Base-by-base conservation (phyloP, 805 yeast species). In the Komagataella ulmi region DNA sequence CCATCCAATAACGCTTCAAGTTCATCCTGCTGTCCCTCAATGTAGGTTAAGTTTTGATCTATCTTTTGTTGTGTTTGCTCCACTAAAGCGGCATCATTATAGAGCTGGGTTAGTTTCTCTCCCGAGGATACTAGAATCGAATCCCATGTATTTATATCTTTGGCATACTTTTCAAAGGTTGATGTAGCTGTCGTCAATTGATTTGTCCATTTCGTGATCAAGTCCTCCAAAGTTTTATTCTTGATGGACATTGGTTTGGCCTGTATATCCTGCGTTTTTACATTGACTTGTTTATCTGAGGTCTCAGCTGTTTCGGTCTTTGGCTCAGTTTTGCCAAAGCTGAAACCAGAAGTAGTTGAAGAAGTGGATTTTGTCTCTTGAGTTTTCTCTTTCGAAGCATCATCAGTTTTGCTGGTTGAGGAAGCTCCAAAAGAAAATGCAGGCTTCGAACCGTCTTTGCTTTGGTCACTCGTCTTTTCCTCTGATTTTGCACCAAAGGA, bases 1-100 rank as follows among this genome's bases (percentile, higher is more conserved):
- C 83, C 83, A 56, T 85, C 85, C 55, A 93, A 75, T 59, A 91
- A 75, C 14, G 77, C 72, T 54, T 91, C 99, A 49, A 93, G 71
- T 60, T 91, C 98, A 53, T 86, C 88, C 63, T 93, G 99, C 64
- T 93, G 98, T 58, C 84, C 83, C 61, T 85, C 93, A 50, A 93
- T 85, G 61, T 89, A 91, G 45, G 81, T 72, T 52, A 93, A 72
- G 45, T 89, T 84, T 65, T 89, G 97, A 58, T 93, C 98, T 48
- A 93, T 83, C 58, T 84, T 85, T 46, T 74, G 72, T 62, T 91
- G 97, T 50, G 86, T 79, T 57, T 84, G 86, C 60, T 90, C 97
- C 4, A 97, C 95, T 51, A 80, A 79, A 44, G 83, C 65, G 3
- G 93, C 83, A 55, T 88, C 90, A 44, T 82, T 74, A 64, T 86